Evolutionary conservation across 2,329 filamentous ascomycete species (phyloP).

Genomic region (Myriosclerotinia scirpicola): DNA sequence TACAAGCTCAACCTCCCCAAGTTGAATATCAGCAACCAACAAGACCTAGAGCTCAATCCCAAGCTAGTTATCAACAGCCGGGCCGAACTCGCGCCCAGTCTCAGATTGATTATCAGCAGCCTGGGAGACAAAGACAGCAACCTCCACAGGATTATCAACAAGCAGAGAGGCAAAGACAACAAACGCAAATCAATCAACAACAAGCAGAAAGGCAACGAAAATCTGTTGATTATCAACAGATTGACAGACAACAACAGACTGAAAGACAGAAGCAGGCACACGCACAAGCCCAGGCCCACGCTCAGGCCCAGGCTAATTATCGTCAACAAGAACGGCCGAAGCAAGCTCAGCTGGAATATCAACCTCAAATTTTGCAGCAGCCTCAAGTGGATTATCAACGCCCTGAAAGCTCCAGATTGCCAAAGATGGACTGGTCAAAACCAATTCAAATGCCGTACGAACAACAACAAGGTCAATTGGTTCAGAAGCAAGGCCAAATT

Average conservation of each 20-base stretch:
- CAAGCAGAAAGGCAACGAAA: slow-evolving; percentile 21
- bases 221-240: slow-evolving; percentile 19
- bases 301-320: slow-evolving; percentile 19
- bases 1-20: slow-evolving; percentile 18
- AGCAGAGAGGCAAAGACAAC: slow-evolving; percentile 19
- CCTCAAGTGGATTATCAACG: slow-evolving; percentile 30
- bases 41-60: slow-evolving; percentile 22
- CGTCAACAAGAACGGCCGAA: slow-evolving; percentile 25
- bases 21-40: slow-evolving; percentile 16
- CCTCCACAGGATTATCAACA: slow-evolving; percentile 19
- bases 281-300: slow-evolving; percentile 19
- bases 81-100: slow-evolving; percentile 12
- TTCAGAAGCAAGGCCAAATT: slow-evolving; percentile 54
- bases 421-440: slow-evolving; percentile 24
- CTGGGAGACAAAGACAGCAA: slow-evolving; percentile 20
- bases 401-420: slow-evolving; percentile 23
- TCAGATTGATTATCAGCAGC: slow-evolving; percentile 23
- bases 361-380: slow-evolving; percentile 28
- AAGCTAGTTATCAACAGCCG: slow-evolving; percentile 19
- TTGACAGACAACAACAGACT: slow-evolving; percentile 21
- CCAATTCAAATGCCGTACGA: slow-evolving; percentile 25
- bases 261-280: slow-evolving; percentile 25
- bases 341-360: slow-evolving; percentile 26
- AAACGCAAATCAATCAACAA: slow-evolving; percentile 14
- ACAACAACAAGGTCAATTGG: slow-evolving; percentile 29